A percentile compares a stretch with the other conserved stretches of the same genome.
These are phyloP conservation scores for Corymbia maculata DNA, from an alignment of 345 rosid genomes.

Conservation along the genomic window DNA sequence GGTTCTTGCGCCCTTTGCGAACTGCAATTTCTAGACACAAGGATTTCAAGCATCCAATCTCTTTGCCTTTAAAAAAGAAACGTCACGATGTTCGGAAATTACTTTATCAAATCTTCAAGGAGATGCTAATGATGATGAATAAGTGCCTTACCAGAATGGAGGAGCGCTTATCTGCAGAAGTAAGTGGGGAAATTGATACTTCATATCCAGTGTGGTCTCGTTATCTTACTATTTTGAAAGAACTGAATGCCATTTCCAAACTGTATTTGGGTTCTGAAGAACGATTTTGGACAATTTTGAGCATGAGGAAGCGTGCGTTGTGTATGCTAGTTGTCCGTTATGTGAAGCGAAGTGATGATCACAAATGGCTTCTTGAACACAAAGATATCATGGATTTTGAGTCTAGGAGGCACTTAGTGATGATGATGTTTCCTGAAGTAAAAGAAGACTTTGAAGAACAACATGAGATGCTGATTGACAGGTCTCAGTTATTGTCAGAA, in stretches of 20 bases:
- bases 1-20: slow-evolving; percentile 52
- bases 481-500: slow-evolving; percentile 77
- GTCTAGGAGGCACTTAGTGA: slow-evolving; percentile 71
- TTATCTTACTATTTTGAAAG: slow-evolving; percentile 71
- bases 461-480: slow-evolving; percentile 96
- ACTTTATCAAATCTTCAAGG: slow-evolving; percentile 34
- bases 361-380: slow-evolving; percentile 71
- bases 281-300: slow-evolving; percentile 34
- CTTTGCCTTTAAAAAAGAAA: slow-evolving; percentile 27
- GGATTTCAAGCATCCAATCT: slow-evolving; percentile 15
- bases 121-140: slow-evolving; percentile 40
- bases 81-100: slow-evolving; percentile 6
- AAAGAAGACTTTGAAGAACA: slow-evolving; percentile 76
- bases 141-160: slow-evolving; percentile 42
- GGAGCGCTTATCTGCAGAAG: slow-evolving; percentile 9
- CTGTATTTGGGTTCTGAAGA: slow-evolving; percentile 49
- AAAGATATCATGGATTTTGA: slow-evolving; percentile 79
- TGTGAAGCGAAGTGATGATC: slow-evolving; percentile 62
- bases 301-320: slow-evolving; percentile 32
- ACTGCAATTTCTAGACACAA: slow-evolving; percentile 20
- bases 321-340: slow-evolving; percentile 43
- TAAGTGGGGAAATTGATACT: slow-evolving; percentile 32
- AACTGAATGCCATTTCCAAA: slow-evolving; percentile 48
- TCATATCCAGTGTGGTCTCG: slow-evolving; percentile 31
- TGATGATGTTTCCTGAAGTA: slow-evolving; percentile 82